A percentile compares a stretch with the other conserved stretches of the same genome.
Conservation (phyloP, 257 asterid genomes). For the Solanum gracilifrons region DNA sequence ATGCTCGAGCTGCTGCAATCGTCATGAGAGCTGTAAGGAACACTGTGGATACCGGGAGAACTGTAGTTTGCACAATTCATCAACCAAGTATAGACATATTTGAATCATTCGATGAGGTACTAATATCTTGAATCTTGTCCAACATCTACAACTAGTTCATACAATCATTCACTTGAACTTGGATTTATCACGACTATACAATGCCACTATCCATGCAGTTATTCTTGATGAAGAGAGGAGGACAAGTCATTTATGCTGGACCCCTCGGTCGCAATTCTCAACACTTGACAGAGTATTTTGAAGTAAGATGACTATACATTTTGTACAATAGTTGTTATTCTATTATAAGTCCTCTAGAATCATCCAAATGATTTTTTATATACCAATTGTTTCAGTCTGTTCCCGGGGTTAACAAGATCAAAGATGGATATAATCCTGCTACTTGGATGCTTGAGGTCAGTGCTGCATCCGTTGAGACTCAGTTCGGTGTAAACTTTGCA, state of each 20-base stretch:
- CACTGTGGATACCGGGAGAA: conserved; percentile 63
- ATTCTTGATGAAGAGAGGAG: conserved; percentile 60
- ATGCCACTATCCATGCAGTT: conserved; percentile 17
- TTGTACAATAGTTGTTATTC: neutral
- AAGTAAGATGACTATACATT: conserved; percentile 12
- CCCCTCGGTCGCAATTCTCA: conserved; percentile 50
- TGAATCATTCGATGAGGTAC: conserved; percentile 61
- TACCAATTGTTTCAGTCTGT: conserved; percentile 21
- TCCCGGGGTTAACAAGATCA: conserved; percentile 39
- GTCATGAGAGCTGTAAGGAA: conserved; percentile 68
- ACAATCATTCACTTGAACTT: neutral
- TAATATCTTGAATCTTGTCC: neutral
- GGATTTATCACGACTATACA: neutral
- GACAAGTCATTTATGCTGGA: conserved; percentile 61
- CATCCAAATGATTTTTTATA: neutral
- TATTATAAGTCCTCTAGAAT: neutral
- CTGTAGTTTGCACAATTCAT: conserved; percentile 65
- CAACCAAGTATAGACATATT: conserved; percentile 69
- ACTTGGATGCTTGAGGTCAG: conserved; percentile 66
- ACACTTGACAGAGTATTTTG: conserved; percentile 42
- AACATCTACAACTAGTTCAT: neutral
- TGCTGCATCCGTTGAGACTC: conserved; percentile 40
- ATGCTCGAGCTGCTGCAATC: conserved; percentile 69
- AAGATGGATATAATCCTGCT: conserved; percentile 55
- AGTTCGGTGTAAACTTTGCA: conserved; percentile 36